phyloP scores from a whole-genome alignment of 1,284 basidiomycete genomes.

The Ceratobasidium sp. region DNA sequence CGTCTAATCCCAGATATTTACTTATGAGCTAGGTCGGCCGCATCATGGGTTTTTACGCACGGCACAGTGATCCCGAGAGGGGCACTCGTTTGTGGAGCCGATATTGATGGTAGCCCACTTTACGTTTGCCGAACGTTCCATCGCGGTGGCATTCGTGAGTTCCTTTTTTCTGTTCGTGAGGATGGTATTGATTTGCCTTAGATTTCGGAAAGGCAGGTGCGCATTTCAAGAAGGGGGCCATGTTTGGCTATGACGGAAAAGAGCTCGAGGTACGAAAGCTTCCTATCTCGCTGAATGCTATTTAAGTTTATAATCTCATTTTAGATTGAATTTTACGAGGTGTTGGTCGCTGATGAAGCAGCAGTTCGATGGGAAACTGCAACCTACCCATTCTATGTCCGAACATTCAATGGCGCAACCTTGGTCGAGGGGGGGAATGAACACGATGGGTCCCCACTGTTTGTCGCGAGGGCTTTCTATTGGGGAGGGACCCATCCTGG shows the following conservation, averaged over 20 bases:
- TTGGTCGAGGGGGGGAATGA: conserved; percentile 30
- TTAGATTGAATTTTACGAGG: conserved; percentile 35
- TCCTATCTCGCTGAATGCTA: background rate
- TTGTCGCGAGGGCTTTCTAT: conserved; percentile 27
- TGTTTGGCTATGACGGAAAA: conserved; percentile 32
- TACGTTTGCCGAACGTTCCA: conserved; percentile 29
- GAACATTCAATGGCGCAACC: conserved; percentile 19
- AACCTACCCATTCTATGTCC: conserved; percentile 18
- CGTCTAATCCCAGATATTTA: background rate
- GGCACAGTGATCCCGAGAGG: conserved; percentile 17
- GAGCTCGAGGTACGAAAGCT: conserved; percentile 20
- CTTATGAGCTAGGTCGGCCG: background rate
- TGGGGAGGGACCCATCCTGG: conserved; percentile 36
- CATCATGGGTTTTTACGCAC: conserved; percentile 31
- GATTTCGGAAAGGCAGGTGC: conserved; percentile 33
- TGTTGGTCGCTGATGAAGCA: conserved; percentile 20
- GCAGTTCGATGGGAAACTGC: conserved; percentile 31
- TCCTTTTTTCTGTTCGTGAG: background rate
- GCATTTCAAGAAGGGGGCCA: conserved; percentile 29
- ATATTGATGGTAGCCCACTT: conserved; percentile 23
- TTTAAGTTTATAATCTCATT: background rate
- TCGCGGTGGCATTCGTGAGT: conserved; percentile 27
- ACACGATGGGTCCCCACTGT: conserved; percentile 27
- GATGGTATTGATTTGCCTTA: background rate
- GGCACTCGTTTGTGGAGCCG: conserved; percentile 3